Evolutionary conservation across 768 basidiomycete species (phyloP).

Genomic region (Hortiboletus flavorubellus): DNA sequence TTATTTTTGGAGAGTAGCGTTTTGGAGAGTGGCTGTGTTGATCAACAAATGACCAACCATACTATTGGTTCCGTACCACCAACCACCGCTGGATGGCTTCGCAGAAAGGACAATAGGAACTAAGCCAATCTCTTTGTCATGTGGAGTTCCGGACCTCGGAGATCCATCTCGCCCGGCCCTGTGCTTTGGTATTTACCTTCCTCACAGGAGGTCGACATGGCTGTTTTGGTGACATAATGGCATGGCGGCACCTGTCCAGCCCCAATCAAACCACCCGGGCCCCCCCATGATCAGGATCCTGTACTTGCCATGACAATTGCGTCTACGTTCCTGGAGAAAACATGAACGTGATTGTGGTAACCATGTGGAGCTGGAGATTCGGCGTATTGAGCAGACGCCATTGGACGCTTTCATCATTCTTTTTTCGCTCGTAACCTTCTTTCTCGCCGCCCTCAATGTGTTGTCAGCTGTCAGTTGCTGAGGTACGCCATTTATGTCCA

Average conservation of each 20-base stretch:
- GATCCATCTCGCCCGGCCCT: too few relatives aligned
- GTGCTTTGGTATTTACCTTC: too few relatives aligned
- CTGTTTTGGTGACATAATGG: not conserved
- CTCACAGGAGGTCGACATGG: not conserved
- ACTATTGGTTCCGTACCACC: too few relatives aligned
- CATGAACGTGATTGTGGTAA: too few relatives aligned
- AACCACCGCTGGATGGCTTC: too few relatives aligned
- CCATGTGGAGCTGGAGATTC: not conserved
- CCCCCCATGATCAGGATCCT: not conserved
- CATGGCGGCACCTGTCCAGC: not conserved
- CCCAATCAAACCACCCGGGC: not conserved
- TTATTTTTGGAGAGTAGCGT: slow-evolving; percentile 11
- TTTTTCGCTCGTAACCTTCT: too few relatives aligned
- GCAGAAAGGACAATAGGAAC: not conserved
- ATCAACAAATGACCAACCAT: too few relatives aligned
- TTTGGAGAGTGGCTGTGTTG: slow-evolving; percentile 12
- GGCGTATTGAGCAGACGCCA: not conserved
- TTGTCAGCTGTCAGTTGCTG: not conserved
- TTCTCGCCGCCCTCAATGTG: too few relatives aligned
- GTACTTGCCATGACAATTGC: not conserved
- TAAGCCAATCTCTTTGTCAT: not conserved
- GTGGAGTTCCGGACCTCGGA: too few relatives aligned
- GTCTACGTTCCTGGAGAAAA: not conserved
- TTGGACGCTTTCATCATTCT: too few relatives aligned
- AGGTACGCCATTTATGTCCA: not conserved